phyloP scores from a whole-genome alignment of 2,329 filamentous ascomycete species.

The Pestalotiopsis sp. region DNA sequence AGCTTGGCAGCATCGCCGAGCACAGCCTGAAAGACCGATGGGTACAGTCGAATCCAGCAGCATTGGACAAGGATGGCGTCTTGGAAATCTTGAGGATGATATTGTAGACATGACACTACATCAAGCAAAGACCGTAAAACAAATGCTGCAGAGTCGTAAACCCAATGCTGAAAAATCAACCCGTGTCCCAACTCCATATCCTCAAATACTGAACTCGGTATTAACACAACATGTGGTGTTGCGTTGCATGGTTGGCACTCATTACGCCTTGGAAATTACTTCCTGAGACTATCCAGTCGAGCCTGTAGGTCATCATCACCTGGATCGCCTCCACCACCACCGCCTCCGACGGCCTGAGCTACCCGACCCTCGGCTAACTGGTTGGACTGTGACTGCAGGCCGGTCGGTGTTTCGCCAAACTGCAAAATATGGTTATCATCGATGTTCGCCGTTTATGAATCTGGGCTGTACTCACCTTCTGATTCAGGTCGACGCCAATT shows the following conservation, averaged over 20 bases:
- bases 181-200: neutral
- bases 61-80: constrained; percentile 48
- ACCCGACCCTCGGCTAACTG: constrained; percentile 74
- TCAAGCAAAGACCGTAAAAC: constrained; percentile 13
- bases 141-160: constrained; percentile 10
- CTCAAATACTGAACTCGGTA: neutral
- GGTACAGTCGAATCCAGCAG: constrained; percentile 50
- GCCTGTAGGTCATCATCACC: constrained; percentile 95
- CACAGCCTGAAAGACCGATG: constrained; percentile 51
- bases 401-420: constrained; percentile 89
- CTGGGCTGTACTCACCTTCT: constrained; percentile 64
- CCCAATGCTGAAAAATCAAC: constrained; percentile 10
- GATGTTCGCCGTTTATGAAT: constrained; percentile 10
- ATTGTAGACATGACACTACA: neutral
- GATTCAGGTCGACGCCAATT: constrained; percentile 90
- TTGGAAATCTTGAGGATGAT: constrained; percentile 45
- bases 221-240: neutral
- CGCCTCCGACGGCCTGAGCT: constrained; percentile 80
- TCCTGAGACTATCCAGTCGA: constrained; percentile 81
- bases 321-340: constrained; percentile 48
- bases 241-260: neutral
- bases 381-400: constrained; percentile 65
- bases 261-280: constrained; percentile 32
- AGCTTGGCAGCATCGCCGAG: constrained; percentile 46
- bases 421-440: constrained; percentile 41